These are phyloP conservation scores for Tricholoma hemisulphureum DNA, from an alignment of 768 basidiomycete species.

Conservation along the genomic window DNA sequence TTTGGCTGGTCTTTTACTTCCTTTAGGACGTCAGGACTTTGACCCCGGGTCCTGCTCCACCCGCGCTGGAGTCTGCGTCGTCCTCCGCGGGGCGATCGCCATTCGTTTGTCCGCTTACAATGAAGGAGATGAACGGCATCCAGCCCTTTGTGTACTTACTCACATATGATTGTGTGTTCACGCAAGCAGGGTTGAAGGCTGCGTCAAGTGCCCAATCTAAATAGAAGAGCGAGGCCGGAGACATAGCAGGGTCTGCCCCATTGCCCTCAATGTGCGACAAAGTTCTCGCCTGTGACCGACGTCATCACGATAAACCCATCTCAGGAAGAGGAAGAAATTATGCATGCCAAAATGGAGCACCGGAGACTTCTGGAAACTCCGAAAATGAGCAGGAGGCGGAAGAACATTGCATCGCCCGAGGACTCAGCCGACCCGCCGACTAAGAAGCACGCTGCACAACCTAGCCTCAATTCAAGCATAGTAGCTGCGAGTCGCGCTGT, in stretches of 20 bases:
- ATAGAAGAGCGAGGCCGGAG: slow-evolving; percentile 3
- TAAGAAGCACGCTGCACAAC: slow-evolving; percentile 46
- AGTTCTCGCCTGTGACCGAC: slow-evolving; percentile 58
- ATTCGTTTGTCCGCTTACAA: slow-evolving; percentile 88
- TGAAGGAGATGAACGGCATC: slow-evolving; percentile 92
- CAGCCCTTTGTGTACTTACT: slow-evolving; percentile 87
- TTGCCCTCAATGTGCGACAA: slow-evolving; percentile 76
- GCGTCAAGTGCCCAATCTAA: slow-evolving; percentile 37
- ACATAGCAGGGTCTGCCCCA: slow-evolving; percentile 33
- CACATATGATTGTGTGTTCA: slow-evolving; percentile 89
- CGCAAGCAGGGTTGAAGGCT: slow-evolving; percentile 76
- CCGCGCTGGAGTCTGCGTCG: slow-evolving; percentile 38
- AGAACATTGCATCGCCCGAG: slow-evolving; percentile 32
- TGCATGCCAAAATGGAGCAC: slow-evolving; percentile 56
- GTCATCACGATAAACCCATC: slow-evolving; percentile 68
- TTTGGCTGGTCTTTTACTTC: neutral
- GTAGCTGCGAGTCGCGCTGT: slow-evolving; percentile 65
- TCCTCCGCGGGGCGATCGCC: slow-evolving; percentile 47
- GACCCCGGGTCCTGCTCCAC: slow-evolving; percentile 65
- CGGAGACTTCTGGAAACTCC: slow-evolving; percentile 54
- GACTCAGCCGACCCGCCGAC: slow-evolving; percentile 39
- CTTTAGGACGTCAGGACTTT: slow-evolving; percentile 82
- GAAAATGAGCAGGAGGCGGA: slow-evolving; percentile 63
- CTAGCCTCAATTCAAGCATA: slow-evolving; percentile 51
- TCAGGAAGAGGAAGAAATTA: slow-evolving; percentile 59